Percentiles rank a stretch among this genome's conserved stretches.
Evolutionary conservation across 192 early-diverging fungal genomes (phyloP).

Genomic region (Linnemannia zychae): DNA sequence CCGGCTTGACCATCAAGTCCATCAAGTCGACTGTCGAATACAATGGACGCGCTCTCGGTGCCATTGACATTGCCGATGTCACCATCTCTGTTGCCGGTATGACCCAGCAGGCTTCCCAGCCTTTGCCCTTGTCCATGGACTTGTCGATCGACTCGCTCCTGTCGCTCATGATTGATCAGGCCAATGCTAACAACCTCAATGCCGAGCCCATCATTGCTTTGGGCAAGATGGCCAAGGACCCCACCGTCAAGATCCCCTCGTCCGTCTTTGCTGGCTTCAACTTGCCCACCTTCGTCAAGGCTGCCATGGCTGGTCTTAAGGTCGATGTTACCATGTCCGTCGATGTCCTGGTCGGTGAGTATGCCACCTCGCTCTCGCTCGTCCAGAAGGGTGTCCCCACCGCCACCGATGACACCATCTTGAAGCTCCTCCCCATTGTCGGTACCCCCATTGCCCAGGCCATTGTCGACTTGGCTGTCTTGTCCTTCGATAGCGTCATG

Average conservation of each 20-base stretch:
- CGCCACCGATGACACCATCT: conserved; percentile 61
- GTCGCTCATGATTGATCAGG: conserved; percentile 61
- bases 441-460: conserved; percentile 68
- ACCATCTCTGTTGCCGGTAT: conserved; percentile 60
- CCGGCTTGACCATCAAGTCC: conserved; percentile 61
- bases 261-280: conserved; percentile 63
- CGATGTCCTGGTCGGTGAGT: conserved; percentile 63
- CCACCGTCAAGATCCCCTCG: conserved; percentile 40
- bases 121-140: conserved; percentile 63
- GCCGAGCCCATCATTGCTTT: conserved; percentile 60
- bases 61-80: conserved; percentile 62
- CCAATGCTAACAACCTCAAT: conserved; percentile 57
- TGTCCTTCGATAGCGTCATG: conserved; percentile 37
- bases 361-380: conserved; percentile 56
- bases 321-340: conserved; percentile 64
- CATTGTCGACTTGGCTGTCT: conserved; percentile 57
- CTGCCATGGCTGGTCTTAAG: conserved; percentile 61
- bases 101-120: conserved; percentile 44
- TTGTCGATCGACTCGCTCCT: conserved; percentile 62
- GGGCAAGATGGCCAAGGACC: conserved; percentile 51
- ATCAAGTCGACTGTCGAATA: conserved; percentile 62
- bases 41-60: conserved; percentile 58
- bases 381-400: conserved; percentile 59
- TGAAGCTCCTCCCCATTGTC: conserved; percentile 65
- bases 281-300: conserved; percentile 57